Base-by-base conservation (phyloP, 345 rosid species). In the Camelina sativa region DNA sequence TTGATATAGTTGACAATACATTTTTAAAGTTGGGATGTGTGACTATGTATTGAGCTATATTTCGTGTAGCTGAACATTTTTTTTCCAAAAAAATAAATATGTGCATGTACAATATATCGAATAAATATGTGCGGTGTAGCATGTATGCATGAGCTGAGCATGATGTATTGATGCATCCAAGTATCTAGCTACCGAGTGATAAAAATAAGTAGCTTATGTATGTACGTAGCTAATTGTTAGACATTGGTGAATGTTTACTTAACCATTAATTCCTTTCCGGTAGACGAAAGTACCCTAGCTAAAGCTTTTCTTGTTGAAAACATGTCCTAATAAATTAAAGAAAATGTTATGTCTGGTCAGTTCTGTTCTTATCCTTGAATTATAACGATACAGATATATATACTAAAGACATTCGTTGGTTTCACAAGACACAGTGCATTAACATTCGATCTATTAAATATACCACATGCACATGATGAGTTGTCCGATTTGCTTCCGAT, bases 381-480 rank as follows among this genome's bases (percentile, higher is more conserved):
- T 22, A 22, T 13, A 62, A 23, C 67, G 22, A 54, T 13, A 68
- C 44, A 16, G 63, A 40, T 68, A 54, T 22, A 22, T 22, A 23
- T 1, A n/a, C 22, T 25, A 28, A 54, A 53, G 40, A 55, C 41
- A 25, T 54, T 41, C 62, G 63, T 55, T 41, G 63, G 28, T 55
- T 68, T 55, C 62, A 68, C 63, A 22, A 67, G 50, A 52, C 11
- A 37, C 15, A 66, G n/a, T 51, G 28, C 28, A 51, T 51, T 51
- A 28, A 52, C 7, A 22, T 20, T 51, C 28, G 28, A 51, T 50
- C 55, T 41, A 48, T 19, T 12, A 20, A 10, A 51, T 35, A 34
- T 3, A 16, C 17, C 25, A 11, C 25, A 50, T 8, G 19, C 54
- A 50, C 54, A 50, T 50, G 11, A 38, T 38, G 12, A 38, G 43